Base-by-base conservation (phyloP, 2,329 filamentous ascomycete genomes). In the Monilinia laxa region DNA sequence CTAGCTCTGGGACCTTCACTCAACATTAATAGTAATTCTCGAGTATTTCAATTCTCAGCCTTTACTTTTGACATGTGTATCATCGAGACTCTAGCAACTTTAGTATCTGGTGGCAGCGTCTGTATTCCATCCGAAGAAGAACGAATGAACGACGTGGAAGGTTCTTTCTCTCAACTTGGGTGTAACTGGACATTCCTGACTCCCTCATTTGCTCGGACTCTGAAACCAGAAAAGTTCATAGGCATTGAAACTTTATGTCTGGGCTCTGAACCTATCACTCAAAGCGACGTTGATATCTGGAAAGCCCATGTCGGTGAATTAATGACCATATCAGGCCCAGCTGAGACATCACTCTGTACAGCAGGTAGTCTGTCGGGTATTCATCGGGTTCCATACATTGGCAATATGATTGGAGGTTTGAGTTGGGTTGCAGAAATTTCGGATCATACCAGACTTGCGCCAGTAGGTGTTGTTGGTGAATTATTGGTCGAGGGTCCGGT, bases 81-180 rank as follows among this genome's bases (percentile, higher is more conserved):
- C 53, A 71, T 75, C 2, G 73, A 70, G 23, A 80, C 64, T 12
- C 49, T 73, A 0, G 59, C 51, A 4, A 67, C 70, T 2, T 74
- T 81, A 20, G 70, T 75, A 35, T 67, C 72, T 40, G 79, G 79
- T 45, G 78, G 77, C 11, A 77, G 75, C 58, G 72, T 80, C 4
- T 80, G 79, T 59, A 74, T 80, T 25, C 77, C 78, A 2, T 78
- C 77, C 0, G 78, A 80, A 35, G 71, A 76, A 18, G 72, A 78
- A n/a, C 72, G 77, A 31, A 71, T 78, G 60, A 77, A 78, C 55
- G 45, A 51, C 47, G 20, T 51, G 3, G 20, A 51, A 51, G 47
- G 47, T 23, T 51, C 47, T 51, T 51, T 51, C 47, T 51, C 47
- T 51, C 20, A n/a, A 51, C 47, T 51, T 4, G n/a, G 47, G 3